A percentile compares a stretch with the other conserved stretches of the same genome.
Conservation (phyloP, 208 protist genomes). For the Acanthamoeba culbertsoni region DNA sequence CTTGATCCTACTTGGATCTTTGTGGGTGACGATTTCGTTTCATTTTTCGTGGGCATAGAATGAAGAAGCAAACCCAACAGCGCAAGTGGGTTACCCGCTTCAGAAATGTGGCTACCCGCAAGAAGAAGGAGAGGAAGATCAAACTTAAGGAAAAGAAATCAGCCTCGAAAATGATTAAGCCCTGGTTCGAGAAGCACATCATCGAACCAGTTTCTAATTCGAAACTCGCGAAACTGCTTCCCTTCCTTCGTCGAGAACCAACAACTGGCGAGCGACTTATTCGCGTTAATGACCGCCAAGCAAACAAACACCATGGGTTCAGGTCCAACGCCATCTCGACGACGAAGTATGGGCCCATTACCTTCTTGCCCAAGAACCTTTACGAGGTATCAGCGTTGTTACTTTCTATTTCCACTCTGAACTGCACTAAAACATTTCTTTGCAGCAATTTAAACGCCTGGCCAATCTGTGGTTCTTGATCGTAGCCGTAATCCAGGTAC, state of each 20-base stretch:
- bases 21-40: no score
- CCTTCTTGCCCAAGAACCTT: constrained; percentile 94
- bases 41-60: background rate
- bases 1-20: no score
- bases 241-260: constrained; percentile 16
- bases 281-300: background rate
- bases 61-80: background rate
- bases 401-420: background rate
- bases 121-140: constrained; percentile 40
- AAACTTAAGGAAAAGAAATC: constrained; percentile 44
- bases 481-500: constrained; percentile 63
- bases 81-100: constrained; percentile 51
- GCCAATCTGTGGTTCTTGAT: constrained; percentile 62
- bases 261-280: background rate
- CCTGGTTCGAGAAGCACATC: constrained; percentile 12
- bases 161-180: background rate
- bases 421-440: background rate
- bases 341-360: constrained; percentile 92
- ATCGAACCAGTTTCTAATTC: background rate
- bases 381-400: constrained; percentile 81
- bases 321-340: constrained; percentile 89
- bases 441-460: constrained; percentile 51
- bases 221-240: background rate
- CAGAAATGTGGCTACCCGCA: background rate
- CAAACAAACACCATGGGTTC: background rate